Evolutionary conservation across 495 filamentous ascomycete species (phyloP).

Genomic region (Hypomontagnella monticulosa): DNA sequence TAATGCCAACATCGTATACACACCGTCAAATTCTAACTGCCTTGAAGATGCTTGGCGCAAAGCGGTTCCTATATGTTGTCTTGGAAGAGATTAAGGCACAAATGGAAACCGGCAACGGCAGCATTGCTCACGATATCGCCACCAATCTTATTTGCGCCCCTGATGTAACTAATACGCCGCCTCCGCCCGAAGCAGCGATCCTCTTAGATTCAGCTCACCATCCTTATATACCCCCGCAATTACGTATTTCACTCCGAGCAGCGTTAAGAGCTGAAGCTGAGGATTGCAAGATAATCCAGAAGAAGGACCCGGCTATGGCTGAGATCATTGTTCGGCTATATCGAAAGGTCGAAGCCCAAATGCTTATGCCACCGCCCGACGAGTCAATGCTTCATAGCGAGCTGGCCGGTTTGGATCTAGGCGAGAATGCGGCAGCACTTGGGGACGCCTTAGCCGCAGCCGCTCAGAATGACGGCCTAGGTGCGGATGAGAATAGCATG

Average conservation of each 20-base stretch:
- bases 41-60: conserved; percentile 75
- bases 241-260: conserved; percentile 66
- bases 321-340: conserved; percentile 79
- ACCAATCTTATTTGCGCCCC: conserved; percentile 78
- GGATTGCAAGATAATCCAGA: conserved; percentile 68
- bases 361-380: conserved; percentile 48
- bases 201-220: conserved; percentile 40
- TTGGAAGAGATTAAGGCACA: conserved; percentile 73
- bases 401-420: conserved; percentile 38
- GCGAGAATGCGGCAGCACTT: conserved; percentile 42
- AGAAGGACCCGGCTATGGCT: conserved; percentile 68
- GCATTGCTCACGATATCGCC: conserved; percentile 77
- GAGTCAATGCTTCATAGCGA: conserved; percentile 47
- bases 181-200: conserved; percentile 49
- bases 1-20: conserved; percentile 78
- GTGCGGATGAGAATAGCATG: conserved; percentile 36
- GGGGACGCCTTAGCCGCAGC: conserved; percentile 49
- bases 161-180: conserved; percentile 56
- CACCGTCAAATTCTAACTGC: conserved; percentile 77
- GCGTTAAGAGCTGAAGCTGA: conserved; percentile 72
- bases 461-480: conserved; percentile 42
- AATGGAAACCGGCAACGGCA: conserved; percentile 60
- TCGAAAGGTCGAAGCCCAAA: conserved; percentile 74
- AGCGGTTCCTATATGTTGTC: conserved; percentile 66
- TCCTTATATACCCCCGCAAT: conserved; percentile 45